Evolutionary conservation across 345 rosid genomes (phyloP), one percentile per base, ranked within the genome.

Genomic region (Bruguiera sexangula): DNA sequence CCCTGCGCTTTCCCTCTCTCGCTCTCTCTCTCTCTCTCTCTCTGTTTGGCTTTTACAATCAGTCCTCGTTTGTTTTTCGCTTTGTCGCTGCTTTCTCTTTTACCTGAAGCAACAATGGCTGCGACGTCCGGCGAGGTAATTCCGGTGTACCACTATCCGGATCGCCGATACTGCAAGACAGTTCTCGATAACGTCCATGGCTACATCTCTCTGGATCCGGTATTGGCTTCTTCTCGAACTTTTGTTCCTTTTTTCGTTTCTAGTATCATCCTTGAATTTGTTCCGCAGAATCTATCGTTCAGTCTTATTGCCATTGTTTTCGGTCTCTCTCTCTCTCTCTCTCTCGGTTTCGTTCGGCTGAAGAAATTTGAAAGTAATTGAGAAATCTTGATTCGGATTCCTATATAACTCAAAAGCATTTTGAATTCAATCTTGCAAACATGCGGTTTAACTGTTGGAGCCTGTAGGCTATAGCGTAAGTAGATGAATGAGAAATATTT

Each of bases 131-230:
- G 39, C 46, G 69, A 66, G 16, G 54, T 21, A 53, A 46, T 60
- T 55, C 56, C 29, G 20, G 71, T 67, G 67, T 8, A 36, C 55
- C 2, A 63, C 34, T 36, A 54, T 15, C 79, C 52, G 53, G 80
- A 83, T 39, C 80, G 80, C 31, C 75, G 85, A 8, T 46, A 24
- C 55, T 74, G 76, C 26, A 85, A 85, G 79, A 76, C 78, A 51
- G 71, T 85, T n/a, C 85, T 64, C 63, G 89, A 85, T 66, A 85
- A 85, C 32, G 89, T 85, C 59, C 85, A 85, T 30, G 89, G 89
- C 24, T 70, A 76, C 87, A 83, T 85, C 76, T 81, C 76, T 51
- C 77, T 83, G 43, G 85, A 85, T 61, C 82, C 77, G 80, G 89
- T 85, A 68, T 24, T 18, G 27, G 26, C 58, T 69, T 65, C 53